Percentiles rank a stretch among this genome's conserved stretches.
phyloP scores from a whole-genome alignment of 495 filamentous ascomycete species.

The Penicillium canariense region DNA sequence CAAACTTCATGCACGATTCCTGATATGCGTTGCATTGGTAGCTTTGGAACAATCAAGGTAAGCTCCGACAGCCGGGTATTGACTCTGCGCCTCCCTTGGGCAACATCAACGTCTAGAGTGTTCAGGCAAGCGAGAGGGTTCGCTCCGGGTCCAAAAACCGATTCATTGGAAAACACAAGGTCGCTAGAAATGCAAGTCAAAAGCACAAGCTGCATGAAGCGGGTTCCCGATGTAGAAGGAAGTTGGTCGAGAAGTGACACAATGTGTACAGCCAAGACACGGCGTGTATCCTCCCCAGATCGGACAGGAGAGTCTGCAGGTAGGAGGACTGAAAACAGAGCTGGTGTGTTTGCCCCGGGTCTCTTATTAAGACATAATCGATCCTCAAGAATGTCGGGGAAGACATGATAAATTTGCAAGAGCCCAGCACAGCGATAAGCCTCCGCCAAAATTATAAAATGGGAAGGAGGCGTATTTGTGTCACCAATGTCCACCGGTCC shows the following conservation, averaged over 20 bases:
- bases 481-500: constrained; percentile 26
- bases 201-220: constrained; percentile 25
- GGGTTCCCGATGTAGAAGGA: constrained; percentile 23
- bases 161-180: constrained; percentile 24
- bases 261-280: constrained; percentile 22
- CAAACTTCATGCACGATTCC: constrained; percentile 24
- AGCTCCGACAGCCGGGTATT: constrained; percentile 25
- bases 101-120: constrained; percentile 27
- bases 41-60: constrained; percentile 24
- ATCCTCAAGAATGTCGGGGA: constrained; percentile 23
- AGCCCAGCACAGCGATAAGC: constrained; percentile 26
- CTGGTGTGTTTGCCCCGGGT: constrained; percentile 10
- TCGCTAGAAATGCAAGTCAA: constrained; percentile 26
- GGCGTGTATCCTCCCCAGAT: constrained; percentile 17
- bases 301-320: constrained; percentile 1
- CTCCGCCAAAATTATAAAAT: constrained; percentile 27
- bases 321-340: constrained; percentile 20
- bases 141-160: constrained; percentile 17
- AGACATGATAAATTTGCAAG: constrained; percentile 29
- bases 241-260: constrained; percentile 27
- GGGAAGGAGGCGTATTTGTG: constrained; percentile 25
- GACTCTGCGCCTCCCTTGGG: constrained; percentile 25
- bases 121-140: constrained; percentile 23
- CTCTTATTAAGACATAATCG: constrained; percentile 11
- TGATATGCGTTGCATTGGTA: constrained; percentile 24